phyloP scores from a whole-genome alignment of 1,284 basidiomycete genomes.

The Flammula alnicola region DNA sequence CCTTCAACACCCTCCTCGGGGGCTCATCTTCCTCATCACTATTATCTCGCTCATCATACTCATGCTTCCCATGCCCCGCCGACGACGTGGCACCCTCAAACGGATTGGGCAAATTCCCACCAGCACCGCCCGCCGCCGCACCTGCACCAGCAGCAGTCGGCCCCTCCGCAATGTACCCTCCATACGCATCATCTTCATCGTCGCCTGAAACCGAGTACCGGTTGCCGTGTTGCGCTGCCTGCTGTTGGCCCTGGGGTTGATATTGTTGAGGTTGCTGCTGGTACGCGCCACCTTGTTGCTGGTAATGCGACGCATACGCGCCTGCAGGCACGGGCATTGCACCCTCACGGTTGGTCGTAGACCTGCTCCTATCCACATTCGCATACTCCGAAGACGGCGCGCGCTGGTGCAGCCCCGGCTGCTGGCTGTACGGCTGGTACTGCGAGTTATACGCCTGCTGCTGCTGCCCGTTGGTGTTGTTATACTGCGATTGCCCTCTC shows the following conservation, averaged over 20 bases:
- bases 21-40: slow-evolving; percentile 16
- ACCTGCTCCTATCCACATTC: slow-evolving; percentile 17
- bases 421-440: slow-evolving; percentile 15
- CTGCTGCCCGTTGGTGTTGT: too few relatives aligned
- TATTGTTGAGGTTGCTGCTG: slow-evolving; percentile 3
- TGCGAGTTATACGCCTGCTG: slow-evolving; percentile 10
- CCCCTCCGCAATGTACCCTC: slow-evolving; percentile 27
- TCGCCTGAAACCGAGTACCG: slow-evolving; percentile 21
- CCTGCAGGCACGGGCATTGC: background rate
- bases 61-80: background rate
- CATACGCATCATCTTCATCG: slow-evolving; percentile 30
- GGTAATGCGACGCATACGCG: background rate
- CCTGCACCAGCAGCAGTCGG: background rate
- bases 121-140: background rate
- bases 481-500: slow-evolving; percentile 26
- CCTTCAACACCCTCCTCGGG: slow-evolving; percentile 10
- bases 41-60: slow-evolving; percentile 10
- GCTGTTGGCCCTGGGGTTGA: slow-evolving; percentile 13
- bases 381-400: slow-evolving; percentile 16
- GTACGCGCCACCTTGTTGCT: background rate
- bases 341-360: slow-evolving; percentile 12
- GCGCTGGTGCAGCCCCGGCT: slow-evolving; percentile 15
- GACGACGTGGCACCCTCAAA: slow-evolving; percentile 12
- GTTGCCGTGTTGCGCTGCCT: slow-evolving; percentile 3
- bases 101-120: slow-evolving; percentile 23